Evolutionary conservation across 2,329 filamentous ascomycete genomes (phyloP).

Genomic region (Ceratocystis variospora): DNA sequence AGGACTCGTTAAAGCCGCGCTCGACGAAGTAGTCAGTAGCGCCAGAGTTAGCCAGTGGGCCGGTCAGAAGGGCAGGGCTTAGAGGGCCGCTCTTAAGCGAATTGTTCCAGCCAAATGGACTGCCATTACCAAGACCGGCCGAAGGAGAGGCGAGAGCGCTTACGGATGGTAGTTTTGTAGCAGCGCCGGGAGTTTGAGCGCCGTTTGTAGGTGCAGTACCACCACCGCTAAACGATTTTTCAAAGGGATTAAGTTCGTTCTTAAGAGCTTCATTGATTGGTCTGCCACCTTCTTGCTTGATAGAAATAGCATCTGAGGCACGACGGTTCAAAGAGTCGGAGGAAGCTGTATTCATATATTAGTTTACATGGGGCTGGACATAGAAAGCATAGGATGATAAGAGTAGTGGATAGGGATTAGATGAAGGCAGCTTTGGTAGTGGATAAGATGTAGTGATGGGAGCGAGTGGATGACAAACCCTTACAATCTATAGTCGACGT

Average conservation of each 20-base stretch:
- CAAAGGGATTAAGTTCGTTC: constrained; percentile 90
- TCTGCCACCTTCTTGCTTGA: constrained; percentile 10
- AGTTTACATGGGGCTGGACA: not conserved
- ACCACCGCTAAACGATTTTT: constrained; percentile 69
- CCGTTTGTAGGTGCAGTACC: constrained; percentile 22
- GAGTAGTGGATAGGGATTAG: not conserved
- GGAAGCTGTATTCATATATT: not conserved
- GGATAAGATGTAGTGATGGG: not conserved
- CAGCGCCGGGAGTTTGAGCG: constrained; percentile 59
- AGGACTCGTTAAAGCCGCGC: constrained; percentile 89
- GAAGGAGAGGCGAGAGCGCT: constrained; percentile 84
- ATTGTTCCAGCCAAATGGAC: constrained; percentile 30
- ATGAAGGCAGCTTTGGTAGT: not conserved
- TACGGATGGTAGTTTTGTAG: constrained; percentile 72
- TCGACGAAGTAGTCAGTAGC: constrained; percentile 79
- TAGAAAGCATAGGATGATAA: not conserved
- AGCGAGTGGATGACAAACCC: constrained; percentile 10
- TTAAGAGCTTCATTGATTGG: constrained; percentile 34
- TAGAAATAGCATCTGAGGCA: constrained; percentile 8
- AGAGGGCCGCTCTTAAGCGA: constrained; percentile 83
- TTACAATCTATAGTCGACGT: constrained; percentile 15
- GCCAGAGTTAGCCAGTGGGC: constrained; percentile 69
- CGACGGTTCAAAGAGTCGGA: constrained; percentile 6
- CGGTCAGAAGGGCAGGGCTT: constrained; percentile 94
- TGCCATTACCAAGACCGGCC: constrained; percentile 28